These are phyloP conservation scores for Lentinula boryana DNA, from an alignment of 768 basidiomycete genomes.

Conservation along the genomic window DNA sequence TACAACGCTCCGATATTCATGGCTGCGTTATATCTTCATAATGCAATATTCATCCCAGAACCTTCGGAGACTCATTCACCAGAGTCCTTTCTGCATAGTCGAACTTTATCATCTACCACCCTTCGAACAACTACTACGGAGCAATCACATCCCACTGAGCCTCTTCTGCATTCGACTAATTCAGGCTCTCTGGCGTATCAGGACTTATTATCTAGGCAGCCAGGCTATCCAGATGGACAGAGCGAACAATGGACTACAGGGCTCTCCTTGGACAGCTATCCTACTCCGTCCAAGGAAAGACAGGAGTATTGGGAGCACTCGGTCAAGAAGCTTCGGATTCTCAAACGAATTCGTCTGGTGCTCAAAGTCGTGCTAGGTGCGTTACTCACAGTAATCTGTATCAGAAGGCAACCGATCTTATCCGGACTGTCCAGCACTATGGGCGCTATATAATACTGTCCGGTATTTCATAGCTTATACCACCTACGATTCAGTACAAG, in stretches of 20 bases:
- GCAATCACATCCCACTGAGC: conserved; percentile 36
- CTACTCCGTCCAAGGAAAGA: conserved; percentile 21
- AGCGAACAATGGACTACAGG: conserved; percentile 20
- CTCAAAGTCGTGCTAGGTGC: conserved; percentile 34
- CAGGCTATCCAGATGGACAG: conserved; percentile 18
- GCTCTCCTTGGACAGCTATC: conserved; percentile 21
- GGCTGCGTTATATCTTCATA: conserved; percentile 10
- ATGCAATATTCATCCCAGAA: conserved; percentile 8
- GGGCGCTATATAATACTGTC: conserved; percentile 56
- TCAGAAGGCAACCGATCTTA: background rate
- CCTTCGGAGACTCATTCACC: background rate
- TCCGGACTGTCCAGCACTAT: conserved; percentile 33
- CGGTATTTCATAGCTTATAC: conserved; percentile 63
- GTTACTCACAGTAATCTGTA: conserved; percentile 11
- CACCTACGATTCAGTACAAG: conserved; percentile 29
- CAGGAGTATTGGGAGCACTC: conserved; percentile 19
- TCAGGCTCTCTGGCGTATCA: conserved; percentile 17
- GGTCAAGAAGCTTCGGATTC: conserved; percentile 21
- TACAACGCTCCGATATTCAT: background rate
- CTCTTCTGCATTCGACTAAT: conserved; percentile 26
- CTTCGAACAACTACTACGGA: conserved; percentile 30
- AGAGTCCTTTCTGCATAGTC: conserved; percentile 1
- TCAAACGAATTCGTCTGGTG: conserved; percentile 20
- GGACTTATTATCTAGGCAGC: conserved; percentile 27
- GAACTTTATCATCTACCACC: conserved; percentile 29